Percentiles rank a stretch among this genome's conserved stretches.
phyloP scores from a whole-genome alignment of 1,284 basidiomycete species.

The Lentinula novae-zelandiae region DNA sequence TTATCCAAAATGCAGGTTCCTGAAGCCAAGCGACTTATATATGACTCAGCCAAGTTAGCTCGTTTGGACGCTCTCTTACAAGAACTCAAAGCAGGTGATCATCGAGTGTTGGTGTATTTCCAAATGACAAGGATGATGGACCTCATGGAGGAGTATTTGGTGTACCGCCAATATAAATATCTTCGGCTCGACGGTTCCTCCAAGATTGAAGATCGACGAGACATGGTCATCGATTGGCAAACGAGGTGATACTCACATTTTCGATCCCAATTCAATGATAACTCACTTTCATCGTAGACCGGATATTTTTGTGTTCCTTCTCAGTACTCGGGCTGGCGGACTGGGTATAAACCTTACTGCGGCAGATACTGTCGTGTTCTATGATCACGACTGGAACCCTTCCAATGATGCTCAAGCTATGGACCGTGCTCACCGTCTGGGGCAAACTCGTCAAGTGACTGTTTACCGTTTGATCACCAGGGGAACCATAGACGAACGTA shows the following conservation, averaged over 20 bases:
- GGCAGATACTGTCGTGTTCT: slow-evolving; percentile 97
- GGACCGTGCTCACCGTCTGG: slow-evolving; percentile 98
- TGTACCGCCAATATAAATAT: slow-evolving; percentile 98
- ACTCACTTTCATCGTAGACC: slow-evolving; percentile 47
- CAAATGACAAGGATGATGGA: slow-evolving; percentile 99
- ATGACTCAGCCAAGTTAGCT: slow-evolving; percentile 96
- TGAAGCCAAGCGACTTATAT: slow-evolving; percentile 92
- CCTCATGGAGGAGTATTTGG: slow-evolving; percentile 98
- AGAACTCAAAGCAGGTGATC: slow-evolving; percentile 91
- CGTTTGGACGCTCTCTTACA: slow-evolving; percentile 86
- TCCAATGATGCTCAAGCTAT: slow-evolving; percentile 99
- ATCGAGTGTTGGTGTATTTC: slow-evolving; percentile 97
- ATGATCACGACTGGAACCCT: slow-evolving; percentile 99
- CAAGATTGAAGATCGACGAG: slow-evolving; percentile 93
- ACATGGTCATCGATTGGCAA: slow-evolving; percentile 99
- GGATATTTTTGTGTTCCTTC: slow-evolving; percentile 93
- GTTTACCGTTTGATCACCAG: slow-evolving; percentile 97
- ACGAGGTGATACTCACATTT: slow-evolving; percentile 63
- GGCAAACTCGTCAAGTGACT: slow-evolving; percentile 98
- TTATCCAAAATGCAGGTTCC: slow-evolving; percentile 89
- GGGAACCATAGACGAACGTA: slow-evolving; percentile 98
- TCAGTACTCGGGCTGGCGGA: slow-evolving; percentile 96
- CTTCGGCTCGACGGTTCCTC: slow-evolving; percentile 93
- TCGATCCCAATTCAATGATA: not conserved
- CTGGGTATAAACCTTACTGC: slow-evolving; percentile 98